A percentile compares a stretch with the other conserved stretches of the same genome.
Evolutionary conservation across 1,139 yeast genomes (phyloP).

Genomic region (Diutina sp.): DNA sequence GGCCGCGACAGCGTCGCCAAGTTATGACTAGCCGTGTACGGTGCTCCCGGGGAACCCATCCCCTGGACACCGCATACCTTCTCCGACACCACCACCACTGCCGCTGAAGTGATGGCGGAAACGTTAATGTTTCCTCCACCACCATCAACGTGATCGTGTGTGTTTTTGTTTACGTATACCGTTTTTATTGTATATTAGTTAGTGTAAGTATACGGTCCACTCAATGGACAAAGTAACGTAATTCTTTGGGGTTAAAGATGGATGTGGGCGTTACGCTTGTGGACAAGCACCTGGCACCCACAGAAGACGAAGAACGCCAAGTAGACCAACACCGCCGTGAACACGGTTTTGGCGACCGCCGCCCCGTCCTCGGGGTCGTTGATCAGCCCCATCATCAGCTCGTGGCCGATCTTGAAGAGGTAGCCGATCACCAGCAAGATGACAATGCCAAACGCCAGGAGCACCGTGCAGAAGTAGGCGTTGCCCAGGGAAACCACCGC

Average conservation of each 20-base stretch:
- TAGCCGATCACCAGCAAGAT: slow-evolving; percentile 77
- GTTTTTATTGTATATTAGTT: not conserved
- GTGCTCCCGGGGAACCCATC: not conserved
- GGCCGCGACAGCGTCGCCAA: slow-evolving; percentile 57
- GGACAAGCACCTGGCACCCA: slow-evolving; percentile 66
- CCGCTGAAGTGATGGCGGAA: not conserved
- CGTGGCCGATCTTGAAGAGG: slow-evolving; percentile 70
- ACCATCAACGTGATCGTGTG: too few relatives aligned
- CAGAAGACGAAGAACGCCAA: slow-evolving; percentile 72
- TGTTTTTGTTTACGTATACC: not conserved
- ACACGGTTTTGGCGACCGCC: slow-evolving; percentile 85
- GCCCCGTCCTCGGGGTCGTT: slow-evolving; percentile 87
- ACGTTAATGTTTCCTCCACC: too few relatives aligned
- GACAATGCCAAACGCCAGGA: slow-evolving; percentile 83
- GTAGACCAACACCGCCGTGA: slow-evolving; percentile 82
- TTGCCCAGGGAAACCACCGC: slow-evolving; percentile 40
- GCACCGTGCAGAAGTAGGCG: slow-evolving; percentile 91
- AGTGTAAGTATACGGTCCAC: not conserved
- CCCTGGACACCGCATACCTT: not conserved
- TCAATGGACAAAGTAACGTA: not conserved
- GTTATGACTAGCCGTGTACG: slow-evolving; percentile 13
- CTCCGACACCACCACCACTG: not conserved
- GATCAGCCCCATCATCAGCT: slow-evolving; percentile 84
- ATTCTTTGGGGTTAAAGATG: slow-evolving; percentile 6
- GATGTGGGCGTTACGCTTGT: slow-evolving; percentile 50